Conservation (phyloP, 257 asterid species). For the Solanum chmielewskii region DNA sequence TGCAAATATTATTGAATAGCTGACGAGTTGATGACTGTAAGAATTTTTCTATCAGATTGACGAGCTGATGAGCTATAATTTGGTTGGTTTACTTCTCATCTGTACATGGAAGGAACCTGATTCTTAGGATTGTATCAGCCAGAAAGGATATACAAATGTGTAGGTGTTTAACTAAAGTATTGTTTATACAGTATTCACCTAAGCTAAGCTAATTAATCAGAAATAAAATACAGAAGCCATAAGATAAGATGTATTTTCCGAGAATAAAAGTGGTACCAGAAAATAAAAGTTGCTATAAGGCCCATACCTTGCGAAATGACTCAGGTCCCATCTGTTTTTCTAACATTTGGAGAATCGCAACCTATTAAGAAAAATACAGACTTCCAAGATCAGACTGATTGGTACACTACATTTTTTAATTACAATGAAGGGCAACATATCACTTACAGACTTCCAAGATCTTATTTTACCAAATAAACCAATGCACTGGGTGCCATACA, state of each 20-base stretch:
- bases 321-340: conserved; percentile 99
- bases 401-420: background rate
- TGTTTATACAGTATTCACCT: background rate
- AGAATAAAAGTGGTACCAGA: background rate
- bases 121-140: background rate
- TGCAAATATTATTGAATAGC: background rate
- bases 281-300: background rate
- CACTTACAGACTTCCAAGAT: conserved; percentile 96
- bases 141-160: background rate
- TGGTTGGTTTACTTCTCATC: background rate
- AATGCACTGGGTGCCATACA: conserved; percentile 83
- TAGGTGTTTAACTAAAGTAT: background rate
- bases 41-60: background rate
- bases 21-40: background rate
- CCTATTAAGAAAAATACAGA: conserved; percentile 28
- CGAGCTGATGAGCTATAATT: background rate
- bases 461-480: conserved; percentile 96
- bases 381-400: background rate
- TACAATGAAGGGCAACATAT: conserved; percentile 1
- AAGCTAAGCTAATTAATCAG: background rate
- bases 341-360: conserved; percentile 94
- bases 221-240: background rate
- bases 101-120: background rate
- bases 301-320: conserved; percentile 84
- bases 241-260: background rate